Evolutionary conservation across 805 yeast genomes (phyloP).

Genomic region (Yamadazyma scolyti): DNA sequence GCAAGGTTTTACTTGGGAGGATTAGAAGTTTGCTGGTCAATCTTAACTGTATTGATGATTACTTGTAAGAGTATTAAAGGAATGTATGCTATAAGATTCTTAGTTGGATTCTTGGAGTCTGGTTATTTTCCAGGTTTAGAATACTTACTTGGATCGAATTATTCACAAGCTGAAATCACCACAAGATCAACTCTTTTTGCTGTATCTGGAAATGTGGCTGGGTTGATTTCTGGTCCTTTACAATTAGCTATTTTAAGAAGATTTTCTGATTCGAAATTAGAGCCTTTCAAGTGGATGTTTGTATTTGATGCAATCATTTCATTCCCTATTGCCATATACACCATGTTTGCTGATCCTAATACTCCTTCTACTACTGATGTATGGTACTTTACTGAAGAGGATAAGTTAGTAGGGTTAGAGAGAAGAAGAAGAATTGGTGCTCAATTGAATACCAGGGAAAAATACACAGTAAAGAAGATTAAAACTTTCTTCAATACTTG

Average conservation of each 20-base stretch:
- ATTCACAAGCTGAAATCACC: slow-evolving; percentile 22
- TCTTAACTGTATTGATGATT: slow-evolving; percentile 24
- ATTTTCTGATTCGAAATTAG: slow-evolving; percentile 17
- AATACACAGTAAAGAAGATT: slow-evolving; percentile 37
- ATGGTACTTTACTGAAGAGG: slow-evolving; percentile 25
- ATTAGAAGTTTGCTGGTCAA: slow-evolving; percentile 30
- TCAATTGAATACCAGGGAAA: slow-evolving; percentile 37
- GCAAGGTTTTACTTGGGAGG: slow-evolving; percentile 35
- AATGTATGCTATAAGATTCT: slow-evolving; percentile 28
- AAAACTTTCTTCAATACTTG: slow-evolving; percentile 43
- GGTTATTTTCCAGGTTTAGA: slow-evolving; percentile 60
- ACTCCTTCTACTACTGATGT: slow-evolving; percentile 33
- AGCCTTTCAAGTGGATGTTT: slow-evolving; percentile 33
- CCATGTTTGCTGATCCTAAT: slow-evolving; percentile 30
- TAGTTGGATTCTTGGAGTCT: slow-evolving; percentile 44
- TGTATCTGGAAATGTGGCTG: slow-evolving; percentile 23
- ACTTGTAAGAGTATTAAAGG: slow-evolving; percentile 19
- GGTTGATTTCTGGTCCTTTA: slow-evolving; percentile 30
- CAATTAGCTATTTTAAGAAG: slow-evolving; percentile 23
- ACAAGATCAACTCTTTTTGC: slow-evolving; percentile 29
- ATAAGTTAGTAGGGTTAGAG: slow-evolving; percentile 43
- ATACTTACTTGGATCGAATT: slow-evolving; percentile 40
- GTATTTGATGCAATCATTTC: slow-evolving; percentile 32
- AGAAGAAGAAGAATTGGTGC: slow-evolving; percentile 41
- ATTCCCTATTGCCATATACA: slow-evolving; percentile 28